These are phyloP conservation scores for Tolypocladium tundrense DNA, from an alignment of 2,329 filamentous ascomycete genomes.

Conservation along the genomic window DNA sequence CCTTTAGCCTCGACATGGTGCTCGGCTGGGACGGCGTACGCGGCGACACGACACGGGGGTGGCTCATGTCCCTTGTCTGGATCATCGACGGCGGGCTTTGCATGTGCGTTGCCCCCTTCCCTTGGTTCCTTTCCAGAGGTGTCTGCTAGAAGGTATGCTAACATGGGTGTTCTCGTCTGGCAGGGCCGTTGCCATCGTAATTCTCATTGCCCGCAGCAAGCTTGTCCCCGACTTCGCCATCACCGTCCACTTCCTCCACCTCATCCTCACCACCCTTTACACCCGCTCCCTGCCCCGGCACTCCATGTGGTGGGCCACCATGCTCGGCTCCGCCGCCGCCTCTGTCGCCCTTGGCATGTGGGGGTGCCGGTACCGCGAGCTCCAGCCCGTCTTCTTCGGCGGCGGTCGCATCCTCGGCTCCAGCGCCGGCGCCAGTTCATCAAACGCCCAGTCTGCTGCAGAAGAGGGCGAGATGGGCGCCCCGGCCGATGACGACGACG, in stretches of 20 bases:
- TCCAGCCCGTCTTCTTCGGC: slow-evolving; percentile 81
- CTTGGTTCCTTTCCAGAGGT: slow-evolving; percentile 1
- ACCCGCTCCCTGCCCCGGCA: slow-evolving; percentile 66
- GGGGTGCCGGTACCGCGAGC: slow-evolving; percentile 83
- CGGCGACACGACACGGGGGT: slow-evolving; percentile 52
- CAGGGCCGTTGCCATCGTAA: slow-evolving; percentile 73
- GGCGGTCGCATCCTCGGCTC: slow-evolving; percentile 35
- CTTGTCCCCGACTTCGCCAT: slow-evolving; percentile 91
- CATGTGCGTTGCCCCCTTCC: slow-evolving; percentile 27
- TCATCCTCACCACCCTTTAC: slow-evolving; percentile 69
- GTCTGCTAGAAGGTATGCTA: neutral
- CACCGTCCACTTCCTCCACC: slow-evolving; percentile 76
- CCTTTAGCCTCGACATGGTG: slow-evolving; percentile 42
- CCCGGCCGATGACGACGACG: slow-evolving; percentile 29
- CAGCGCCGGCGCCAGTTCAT: slow-evolving; percentile 7
- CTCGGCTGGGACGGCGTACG: slow-evolving; percentile 49
- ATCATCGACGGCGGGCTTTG: slow-evolving; percentile 43
- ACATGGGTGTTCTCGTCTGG: neutral
- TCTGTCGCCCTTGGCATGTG: slow-evolving; percentile 64
- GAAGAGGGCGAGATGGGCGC: slow-evolving; percentile 12
- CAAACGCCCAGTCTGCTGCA: slow-evolving; percentile 10
- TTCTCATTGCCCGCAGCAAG: slow-evolving; percentile 80
- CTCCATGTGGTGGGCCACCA: slow-evolving; percentile 74
- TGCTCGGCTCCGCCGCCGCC: slow-evolving; percentile 34
- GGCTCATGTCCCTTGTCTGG: slow-evolving; percentile 49